These are phyloP conservation scores for Curvularia sp. DNA, from an alignment of 2,329 filamentous ascomycete species.

Conservation along the genomic window DNA sequence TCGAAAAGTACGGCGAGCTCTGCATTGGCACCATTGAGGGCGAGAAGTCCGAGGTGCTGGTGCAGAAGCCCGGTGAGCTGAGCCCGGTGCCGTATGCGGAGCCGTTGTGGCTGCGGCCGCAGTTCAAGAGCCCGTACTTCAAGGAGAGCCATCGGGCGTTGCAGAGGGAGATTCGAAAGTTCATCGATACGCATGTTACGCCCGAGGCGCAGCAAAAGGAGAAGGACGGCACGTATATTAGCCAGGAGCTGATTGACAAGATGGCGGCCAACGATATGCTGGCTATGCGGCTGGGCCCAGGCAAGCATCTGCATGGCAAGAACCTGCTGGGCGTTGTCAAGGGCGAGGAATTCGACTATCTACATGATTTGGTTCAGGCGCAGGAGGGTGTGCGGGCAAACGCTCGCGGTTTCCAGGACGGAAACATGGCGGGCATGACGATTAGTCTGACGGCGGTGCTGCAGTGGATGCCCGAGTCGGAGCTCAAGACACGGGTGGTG, in stretches of 20 bases:
- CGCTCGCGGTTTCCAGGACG: constrained; percentile 83
- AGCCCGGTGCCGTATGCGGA: constrained; percentile 83
- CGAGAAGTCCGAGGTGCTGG: constrained; percentile 77
- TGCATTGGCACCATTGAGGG: constrained; percentile 77
- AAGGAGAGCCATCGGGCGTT: constrained; percentile 74
- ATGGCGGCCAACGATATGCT: constrained; percentile 78
- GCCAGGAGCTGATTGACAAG: constrained; percentile 73
- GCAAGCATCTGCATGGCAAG: constrained; percentile 78
- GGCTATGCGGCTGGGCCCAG: constrained; percentile 83
- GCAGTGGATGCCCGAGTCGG: constrained; percentile 74
- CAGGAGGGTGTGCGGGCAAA: constrained; percentile 77
- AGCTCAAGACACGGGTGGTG: constrained; percentile 70
- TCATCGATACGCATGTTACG: constrained; percentile 73
- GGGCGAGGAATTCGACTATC: constrained; percentile 84
- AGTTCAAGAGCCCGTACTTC: constrained; percentile 82
- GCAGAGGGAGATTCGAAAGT: constrained; percentile 73
- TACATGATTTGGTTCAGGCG: constrained; percentile 78
- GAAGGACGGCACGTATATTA: constrained; percentile 73
- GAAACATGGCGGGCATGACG: constrained; percentile 85
- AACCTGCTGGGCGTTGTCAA: constrained; percentile 72
- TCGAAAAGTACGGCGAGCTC: constrained; percentile 77
- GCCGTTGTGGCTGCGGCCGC: constrained; percentile 79
- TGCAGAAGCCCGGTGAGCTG: constrained; percentile 73
- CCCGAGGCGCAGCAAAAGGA: constrained; percentile 81
- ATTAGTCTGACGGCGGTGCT: constrained; percentile 81